phyloP scores from a whole-genome alignment of 2,329 filamentous ascomycete genomes.

The Clonostachys chloroleuca region DNA sequence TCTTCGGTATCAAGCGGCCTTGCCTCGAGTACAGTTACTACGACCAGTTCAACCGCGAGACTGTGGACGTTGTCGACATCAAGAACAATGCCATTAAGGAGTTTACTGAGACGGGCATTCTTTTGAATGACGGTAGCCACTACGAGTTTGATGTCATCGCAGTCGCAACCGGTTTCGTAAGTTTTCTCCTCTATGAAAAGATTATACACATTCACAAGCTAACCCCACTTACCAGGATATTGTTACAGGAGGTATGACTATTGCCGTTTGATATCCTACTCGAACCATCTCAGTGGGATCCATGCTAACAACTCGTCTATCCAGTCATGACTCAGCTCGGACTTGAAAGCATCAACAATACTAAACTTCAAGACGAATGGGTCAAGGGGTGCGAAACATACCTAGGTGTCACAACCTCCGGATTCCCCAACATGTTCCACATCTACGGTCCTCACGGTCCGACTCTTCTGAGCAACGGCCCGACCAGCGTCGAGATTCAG shows the following conservation, averaged over 20 bases:
- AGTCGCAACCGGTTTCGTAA: constrained; percentile 39
- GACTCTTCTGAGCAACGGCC: constrained; percentile 51
- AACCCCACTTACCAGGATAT: constrained; percentile 13
- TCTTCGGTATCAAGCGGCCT: constrained; percentile 48
- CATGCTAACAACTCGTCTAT: not conserved
- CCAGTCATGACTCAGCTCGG: constrained; percentile 38
- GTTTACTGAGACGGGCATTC: constrained; percentile 34
- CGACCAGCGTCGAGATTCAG: constrained; percentile 48
- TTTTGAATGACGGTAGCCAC: constrained; percentile 29
- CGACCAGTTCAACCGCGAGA: constrained; percentile 38
- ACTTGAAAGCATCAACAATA: constrained; percentile 30
- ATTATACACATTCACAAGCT: too few species aligned
- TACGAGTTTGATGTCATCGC: constrained; percentile 38
- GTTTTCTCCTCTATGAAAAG: constrained; percentile 4
- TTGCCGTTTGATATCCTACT: not conserved
- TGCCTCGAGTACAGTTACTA: constrained; percentile 38
- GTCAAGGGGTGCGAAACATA: constrained; percentile 32
- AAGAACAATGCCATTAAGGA: constrained; percentile 29
- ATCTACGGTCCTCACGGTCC: constrained; percentile 54
- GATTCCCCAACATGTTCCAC: constrained; percentile 46
- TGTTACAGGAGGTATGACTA: constrained; percentile 22
- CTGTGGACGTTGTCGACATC: constrained; percentile 36
- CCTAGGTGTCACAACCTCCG: constrained; percentile 34
- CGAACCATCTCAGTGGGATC: too few species aligned
- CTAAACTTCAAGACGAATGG: constrained; percentile 36